A percentile compares a stretch with the other conserved stretches of the same genome.
phyloP scores from a whole-genome alignment of 257 asterid species.

The Nyctanthes arbortristis region DNA sequence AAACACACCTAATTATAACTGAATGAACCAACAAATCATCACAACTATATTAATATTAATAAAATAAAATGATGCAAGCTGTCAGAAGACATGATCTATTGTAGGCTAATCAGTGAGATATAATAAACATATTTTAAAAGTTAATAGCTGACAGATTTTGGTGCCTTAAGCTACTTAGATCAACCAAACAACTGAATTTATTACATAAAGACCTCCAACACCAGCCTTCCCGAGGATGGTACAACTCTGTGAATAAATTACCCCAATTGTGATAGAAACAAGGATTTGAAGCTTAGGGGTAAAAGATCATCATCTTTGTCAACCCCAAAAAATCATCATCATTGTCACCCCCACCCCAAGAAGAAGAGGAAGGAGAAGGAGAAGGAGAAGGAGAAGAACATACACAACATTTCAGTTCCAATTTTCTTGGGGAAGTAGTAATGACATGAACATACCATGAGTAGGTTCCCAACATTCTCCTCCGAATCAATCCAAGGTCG shows the following conservation, averaged over 20 bases:
- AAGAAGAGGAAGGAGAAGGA: too few species aligned
- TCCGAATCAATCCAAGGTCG: constrained; percentile 91
- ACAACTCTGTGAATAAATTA: not conserved
- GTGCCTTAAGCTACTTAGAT: too few species aligned
- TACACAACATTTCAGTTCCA: not conserved
- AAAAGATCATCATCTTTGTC: not conserved
- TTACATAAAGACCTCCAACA: not conserved
- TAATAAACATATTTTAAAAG: not conserved
- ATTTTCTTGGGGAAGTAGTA: not conserved
- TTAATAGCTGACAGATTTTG: not conserved
- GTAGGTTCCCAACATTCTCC: constrained; percentile 87
- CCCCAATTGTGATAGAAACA: not conserved
- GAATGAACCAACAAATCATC: not conserved
- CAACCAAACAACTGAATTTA: not conserved
- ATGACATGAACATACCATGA: constrained; percentile 64
- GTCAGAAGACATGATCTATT: not conserved
- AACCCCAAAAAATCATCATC: too few species aligned
- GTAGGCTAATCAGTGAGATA: not conserved
- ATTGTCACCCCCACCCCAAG: too few species aligned
- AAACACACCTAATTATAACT: not conserved
- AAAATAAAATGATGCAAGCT: not conserved
- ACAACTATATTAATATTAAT: not conserved
- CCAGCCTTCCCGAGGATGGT: not conserved
- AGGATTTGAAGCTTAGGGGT: not conserved
- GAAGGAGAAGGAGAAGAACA: too few species aligned